Evolutionary conservation across 2,329 filamentous ascomycete genomes (phyloP).

Genomic region (Cadophora sp.): DNA sequence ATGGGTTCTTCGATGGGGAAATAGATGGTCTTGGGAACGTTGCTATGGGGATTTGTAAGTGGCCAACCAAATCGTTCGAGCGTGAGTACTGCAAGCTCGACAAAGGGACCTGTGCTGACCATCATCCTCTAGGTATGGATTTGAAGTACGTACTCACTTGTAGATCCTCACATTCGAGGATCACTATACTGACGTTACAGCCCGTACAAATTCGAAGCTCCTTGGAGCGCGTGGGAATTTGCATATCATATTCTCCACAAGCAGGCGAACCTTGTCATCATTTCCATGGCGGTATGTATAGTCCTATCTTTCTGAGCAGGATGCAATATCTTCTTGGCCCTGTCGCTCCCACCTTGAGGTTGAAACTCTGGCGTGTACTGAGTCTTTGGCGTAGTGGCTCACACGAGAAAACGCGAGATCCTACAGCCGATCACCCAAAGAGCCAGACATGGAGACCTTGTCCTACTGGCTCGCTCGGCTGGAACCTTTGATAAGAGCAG

Average conservation of each 20-base stretch:
- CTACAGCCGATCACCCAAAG: constrained; percentile 56
- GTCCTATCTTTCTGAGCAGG: too few relatives aligned
- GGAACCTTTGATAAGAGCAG: constrained; percentile 65
- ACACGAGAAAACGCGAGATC: constrained; percentile 59
- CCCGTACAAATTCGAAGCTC: constrained; percentile 58
- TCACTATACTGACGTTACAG: constrained; percentile 27
- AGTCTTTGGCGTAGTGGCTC: constrained; percentile 49
- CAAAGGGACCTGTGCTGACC: constrained; percentile 31
- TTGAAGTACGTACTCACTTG: too few relatives aligned
- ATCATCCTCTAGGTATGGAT: too few relatives aligned
- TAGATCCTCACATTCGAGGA: too few relatives aligned
- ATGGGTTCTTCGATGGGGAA: constrained; percentile 56
- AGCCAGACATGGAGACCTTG: constrained; percentile 75
- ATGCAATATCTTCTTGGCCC: too few relatives aligned
- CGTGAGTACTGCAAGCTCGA: constrained; percentile 15
- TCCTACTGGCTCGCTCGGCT: constrained; percentile 78
- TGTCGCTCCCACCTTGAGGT: too few relatives aligned
- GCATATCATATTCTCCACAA: constrained; percentile 59
- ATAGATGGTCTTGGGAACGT: constrained; percentile 58
- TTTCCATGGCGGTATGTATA: constrained; percentile 67
- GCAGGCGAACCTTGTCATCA: constrained; percentile 66
- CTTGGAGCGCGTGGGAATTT: constrained; percentile 58
- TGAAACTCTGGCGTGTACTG: too few relatives aligned
- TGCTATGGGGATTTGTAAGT: constrained; percentile 65
- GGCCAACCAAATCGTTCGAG: constrained; percentile 24